Base-by-base conservation (phyloP, 108 stramenopile genomes). In the Nitzschia palea region DNA sequence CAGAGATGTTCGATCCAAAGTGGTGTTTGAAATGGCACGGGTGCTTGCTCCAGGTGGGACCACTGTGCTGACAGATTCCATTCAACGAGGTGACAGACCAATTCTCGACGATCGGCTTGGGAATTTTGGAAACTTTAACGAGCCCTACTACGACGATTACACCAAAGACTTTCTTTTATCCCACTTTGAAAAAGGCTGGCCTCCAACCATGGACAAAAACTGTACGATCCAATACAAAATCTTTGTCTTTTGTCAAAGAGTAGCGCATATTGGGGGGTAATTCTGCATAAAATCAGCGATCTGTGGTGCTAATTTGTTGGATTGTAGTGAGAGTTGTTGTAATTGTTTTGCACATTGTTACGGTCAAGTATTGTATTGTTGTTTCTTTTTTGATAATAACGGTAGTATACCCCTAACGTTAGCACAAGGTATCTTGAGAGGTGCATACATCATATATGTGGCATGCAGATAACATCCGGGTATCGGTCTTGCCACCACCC, bases 11-110 rank as follows among this genome's bases (percentile, higher is more conserved):
- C 71, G 71, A 42, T 26, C 18, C n/a, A 52, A 51, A 22, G 78
- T 44, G 12, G 70, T 73, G 8, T 18, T 29, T 1, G 79, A 80
- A 63, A 77, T 84, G 82, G 76, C 67, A 12, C 66, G 82, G 26
- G 76, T 80, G 14, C 34, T 55, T 18, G 62, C 53, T 43, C 72
- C 67, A 10, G 79, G 75, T 12, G 82, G 82, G 17, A 63, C 44
- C 2, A 43, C 77, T 14, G 79, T 84, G 22, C 59, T 77, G 4
- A 74, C 68, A 4, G 82, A 84, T 35, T 84, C 82, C 30, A 62
- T 77, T 30, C 82, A 84, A 69, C 52, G 23, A 32, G 82, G 82
- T 27, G 82, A 79, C 48, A 20, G 82, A 33, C 82, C 78, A 5
- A 18, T 22, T 26, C 42, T 73, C 36, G 75, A 79, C 33, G 18